phyloP scores from a whole-genome alignment of 1,139 yeast species.

The Geotrichum aggregatum region DNA sequence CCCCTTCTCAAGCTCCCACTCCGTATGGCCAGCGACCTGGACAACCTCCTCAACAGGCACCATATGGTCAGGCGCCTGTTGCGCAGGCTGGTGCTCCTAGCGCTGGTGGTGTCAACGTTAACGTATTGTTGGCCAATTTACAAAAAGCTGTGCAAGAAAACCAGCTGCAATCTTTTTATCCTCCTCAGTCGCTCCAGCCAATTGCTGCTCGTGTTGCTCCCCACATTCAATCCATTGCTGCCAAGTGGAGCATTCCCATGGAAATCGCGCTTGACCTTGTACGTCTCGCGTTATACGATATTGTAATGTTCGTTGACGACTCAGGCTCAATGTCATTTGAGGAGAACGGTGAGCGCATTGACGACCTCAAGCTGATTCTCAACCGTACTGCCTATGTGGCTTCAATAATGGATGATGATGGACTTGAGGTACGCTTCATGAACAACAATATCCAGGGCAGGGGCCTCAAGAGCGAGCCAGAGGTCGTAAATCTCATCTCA shows the following conservation, averaged over 20 bases:
- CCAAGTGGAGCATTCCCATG: conserved; percentile 34
- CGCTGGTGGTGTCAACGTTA: conserved; percentile 19
- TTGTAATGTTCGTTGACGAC: conserved; percentile 37
- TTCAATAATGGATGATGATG: conserved; percentile 37
- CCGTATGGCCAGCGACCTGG: conserved; percentile 22
- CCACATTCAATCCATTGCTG: conserved; percentile 30
- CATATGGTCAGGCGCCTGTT: conserved; percentile 23
- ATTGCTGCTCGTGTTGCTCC: conserved; percentile 31
- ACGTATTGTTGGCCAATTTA: conserved; percentile 26
- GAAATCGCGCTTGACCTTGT: conserved; percentile 36
- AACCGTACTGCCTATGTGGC: conserved; percentile 37
- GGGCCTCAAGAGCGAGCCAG: conserved; percentile 31
- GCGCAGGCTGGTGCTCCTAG: conserved; percentile 1
- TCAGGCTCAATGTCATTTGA: conserved; percentile 40
- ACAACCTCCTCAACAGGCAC: conserved; percentile 10
- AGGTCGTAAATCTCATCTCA: conserved; percentile 31
- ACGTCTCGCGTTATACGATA: conserved; percentile 36
- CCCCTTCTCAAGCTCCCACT: conserved; percentile 13
- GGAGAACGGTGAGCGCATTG: conserved; percentile 39
- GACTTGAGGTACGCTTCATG: conserved; percentile 37
- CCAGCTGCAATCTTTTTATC: conserved; percentile 33
- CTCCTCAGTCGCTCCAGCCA: conserved; percentile 35
- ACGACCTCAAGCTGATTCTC: conserved; percentile 36
- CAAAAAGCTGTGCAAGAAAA: conserved; percentile 36
- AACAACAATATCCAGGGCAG: conserved; percentile 34